Evolutionary conservation across 257 asterid genomes (phyloP).

Genomic region (Ajuga chamaepitys): DNA sequence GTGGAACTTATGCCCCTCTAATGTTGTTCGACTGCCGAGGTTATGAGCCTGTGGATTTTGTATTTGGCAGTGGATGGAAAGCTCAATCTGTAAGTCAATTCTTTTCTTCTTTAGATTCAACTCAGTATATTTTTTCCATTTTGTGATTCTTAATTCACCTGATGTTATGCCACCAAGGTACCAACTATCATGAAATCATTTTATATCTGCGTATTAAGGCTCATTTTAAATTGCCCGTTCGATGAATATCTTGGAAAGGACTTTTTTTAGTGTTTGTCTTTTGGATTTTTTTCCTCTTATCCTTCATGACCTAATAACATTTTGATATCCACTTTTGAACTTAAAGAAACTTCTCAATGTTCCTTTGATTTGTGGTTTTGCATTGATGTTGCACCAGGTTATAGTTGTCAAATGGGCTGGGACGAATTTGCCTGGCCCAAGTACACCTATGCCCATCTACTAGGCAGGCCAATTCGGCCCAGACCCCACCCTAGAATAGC

Average conservation of each 20-base stretch:
- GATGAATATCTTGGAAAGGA: neutral
- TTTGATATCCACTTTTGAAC: neutral
- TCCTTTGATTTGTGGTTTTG: neutral
- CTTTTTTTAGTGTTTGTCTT: neutral
- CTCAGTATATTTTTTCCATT: neutral
- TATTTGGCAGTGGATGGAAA: constrained; percentile 72
- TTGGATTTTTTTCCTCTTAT: neutral
- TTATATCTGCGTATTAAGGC: neutral
- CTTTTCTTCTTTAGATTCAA: neutral
- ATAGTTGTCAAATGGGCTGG: too few relatives aligned
- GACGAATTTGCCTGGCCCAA: too few relatives aligned
- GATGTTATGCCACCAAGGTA: neutral
- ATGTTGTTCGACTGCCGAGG: constrained; percentile 75
- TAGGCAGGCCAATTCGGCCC: too few relatives aligned
- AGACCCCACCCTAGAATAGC: too few relatives aligned
- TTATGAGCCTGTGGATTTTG: constrained; percentile 66
- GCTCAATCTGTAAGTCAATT: constrained; percentile 70
- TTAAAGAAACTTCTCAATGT: neutral
- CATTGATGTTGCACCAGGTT: neutral
- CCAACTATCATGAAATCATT: neutral
- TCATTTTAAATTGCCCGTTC: neutral
- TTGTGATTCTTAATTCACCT: neutral
- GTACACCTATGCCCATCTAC: too few relatives aligned
- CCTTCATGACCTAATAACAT: neutral
- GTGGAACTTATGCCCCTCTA: constrained; percentile 47